phyloP scores from a whole-genome alignment of 306 rosid species.

The Phaseolus lunatus region DNA sequence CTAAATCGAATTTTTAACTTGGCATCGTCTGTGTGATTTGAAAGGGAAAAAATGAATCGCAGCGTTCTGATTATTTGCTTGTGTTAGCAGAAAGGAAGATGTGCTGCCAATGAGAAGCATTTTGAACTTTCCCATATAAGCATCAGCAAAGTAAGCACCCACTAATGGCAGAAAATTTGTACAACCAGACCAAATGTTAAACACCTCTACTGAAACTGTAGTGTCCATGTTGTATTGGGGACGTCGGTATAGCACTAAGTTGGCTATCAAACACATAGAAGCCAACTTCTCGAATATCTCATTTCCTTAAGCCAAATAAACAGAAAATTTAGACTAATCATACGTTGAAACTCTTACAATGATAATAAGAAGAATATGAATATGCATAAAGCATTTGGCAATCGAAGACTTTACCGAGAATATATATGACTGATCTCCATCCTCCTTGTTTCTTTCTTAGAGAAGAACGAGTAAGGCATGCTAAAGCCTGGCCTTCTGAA shows the following conservation, averaged over 20 bases:
- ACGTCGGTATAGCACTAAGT: conserved; percentile 61
- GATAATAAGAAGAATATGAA: conserved; percentile 3
- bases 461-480: conserved; percentile 38
- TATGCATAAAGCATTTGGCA: not conserved
- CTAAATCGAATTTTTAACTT: not conserved
- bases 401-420: conserved; percentile 51
- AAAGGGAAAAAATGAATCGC: not conserved
- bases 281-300: conserved; percentile 84
- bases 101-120: conserved; percentile 55
- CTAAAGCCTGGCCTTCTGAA: conserved; percentile 27
- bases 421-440: conserved; percentile 61
- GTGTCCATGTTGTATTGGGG: conserved; percentile 63
- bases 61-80: not conserved
- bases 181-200: conserved; percentile 65
- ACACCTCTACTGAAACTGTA: conserved; percentile 56
- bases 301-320: conserved; percentile 50
- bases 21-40: not conserved
- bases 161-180: conserved; percentile 62
- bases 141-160: conserved; percentile 69
- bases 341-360: not conserved
- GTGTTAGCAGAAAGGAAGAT: conserved; percentile 58
- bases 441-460: conserved; percentile 49
- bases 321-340: conserved; percentile 1
- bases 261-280: conserved; percentile 67
- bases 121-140: conserved; percentile 56